Evolutionary conservation across 495 filamentous ascomycete genomes (phyloP).

Genomic region (Trichocladium uniseriatum): DNA sequence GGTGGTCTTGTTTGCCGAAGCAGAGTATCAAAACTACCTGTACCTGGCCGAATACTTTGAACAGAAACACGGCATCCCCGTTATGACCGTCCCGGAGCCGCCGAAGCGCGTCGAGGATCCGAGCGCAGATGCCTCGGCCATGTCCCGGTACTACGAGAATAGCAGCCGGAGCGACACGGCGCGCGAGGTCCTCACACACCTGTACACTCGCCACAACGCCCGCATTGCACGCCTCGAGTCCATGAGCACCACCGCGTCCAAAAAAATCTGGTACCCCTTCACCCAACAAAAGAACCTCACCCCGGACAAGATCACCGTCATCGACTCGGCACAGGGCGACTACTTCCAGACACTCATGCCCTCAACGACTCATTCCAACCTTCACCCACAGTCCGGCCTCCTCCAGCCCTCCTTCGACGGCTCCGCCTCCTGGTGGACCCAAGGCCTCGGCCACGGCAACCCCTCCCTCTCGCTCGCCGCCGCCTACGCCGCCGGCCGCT

Average conservation of each 20-base stretch:
- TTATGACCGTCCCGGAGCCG: conserved; percentile 42
- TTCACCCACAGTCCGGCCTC: conserved; percentile 13
- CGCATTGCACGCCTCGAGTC: conserved; percentile 47
- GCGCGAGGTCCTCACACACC: no score
- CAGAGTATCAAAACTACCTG: conserved; percentile 52
- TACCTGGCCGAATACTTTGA: conserved; percentile 57
- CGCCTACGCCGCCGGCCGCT: conserved; percentile 70
- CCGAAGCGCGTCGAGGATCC: no score
- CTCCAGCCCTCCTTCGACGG: conserved; percentile 62
- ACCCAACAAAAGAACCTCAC: conserved; percentile 61
- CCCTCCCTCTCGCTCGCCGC: conserved; percentile 56
- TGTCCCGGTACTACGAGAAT: conserved; percentile 9
- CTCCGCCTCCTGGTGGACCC: conserved; percentile 81
- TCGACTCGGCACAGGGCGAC: conserved; percentile 69
- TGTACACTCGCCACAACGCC: conserved; percentile 38
- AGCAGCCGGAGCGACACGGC: no score
- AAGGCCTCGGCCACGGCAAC: conserved; percentile 70
- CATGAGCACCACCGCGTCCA: conserved; percentile 51
- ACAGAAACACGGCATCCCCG: conserved; percentile 45
- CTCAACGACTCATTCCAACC: background rate
- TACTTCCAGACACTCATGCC: conserved; percentile 53
- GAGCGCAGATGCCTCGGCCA: conserved; percentile 48
- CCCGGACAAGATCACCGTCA: conserved; percentile 51
- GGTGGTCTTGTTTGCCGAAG: conserved; percentile 53
- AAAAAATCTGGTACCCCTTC: conserved; percentile 71